A percentile compares a stretch with the other conserved stretches of the same genome.
Conservation (phyloP, 768 basidiomycete species). For the Leucocoprinus leucothites region DNA sequence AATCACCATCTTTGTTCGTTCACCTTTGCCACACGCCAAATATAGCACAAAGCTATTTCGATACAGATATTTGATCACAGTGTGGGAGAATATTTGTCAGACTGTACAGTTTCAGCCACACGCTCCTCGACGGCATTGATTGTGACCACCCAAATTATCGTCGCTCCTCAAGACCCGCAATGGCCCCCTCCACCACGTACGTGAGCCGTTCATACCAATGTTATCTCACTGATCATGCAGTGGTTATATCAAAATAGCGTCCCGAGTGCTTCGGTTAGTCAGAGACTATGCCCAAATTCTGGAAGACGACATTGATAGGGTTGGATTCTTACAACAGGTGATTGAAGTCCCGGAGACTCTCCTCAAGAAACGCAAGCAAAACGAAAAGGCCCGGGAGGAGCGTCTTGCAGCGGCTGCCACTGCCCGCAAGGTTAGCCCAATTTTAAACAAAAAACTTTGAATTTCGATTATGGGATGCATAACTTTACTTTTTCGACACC, state of each 20-base stretch:
- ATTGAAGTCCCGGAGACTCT: constrained; percentile 99
- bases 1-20: too few species aligned
- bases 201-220: constrained; percentile 21
- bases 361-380: constrained; percentile 99
- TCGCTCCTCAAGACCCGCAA: constrained; percentile 48
- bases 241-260: constrained; percentile 31
- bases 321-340: constrained; percentile 44
- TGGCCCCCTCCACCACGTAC: constrained; percentile 59
- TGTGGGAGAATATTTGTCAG: constrained; percentile 33
- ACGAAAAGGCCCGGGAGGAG: constrained; percentile 94
- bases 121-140: constrained; percentile 20
- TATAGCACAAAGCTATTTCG: too few species aligned
- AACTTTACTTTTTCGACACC: constrained; percentile 65
- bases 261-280: constrained; percentile 57
- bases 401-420: constrained; percentile 78
- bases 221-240: constrained; percentile 8
- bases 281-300: constrained; percentile 15
- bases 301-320: constrained; percentile 20
- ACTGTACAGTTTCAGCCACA: constrained; percentile 47
- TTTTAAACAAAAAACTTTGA: constrained; percentile 7
- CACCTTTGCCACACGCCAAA: too few species aligned
- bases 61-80: too few species aligned
- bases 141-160: constrained; percentile 25
- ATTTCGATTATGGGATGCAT: constrained; percentile 68
- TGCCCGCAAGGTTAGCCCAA: constrained; percentile 81